Percentiles rank a stretch among this genome's conserved stretches.
Evolutionary conservation across 1,284 basidiomycete genomes (phyloP).

Genomic region (Austroboletus niveus): DNA sequence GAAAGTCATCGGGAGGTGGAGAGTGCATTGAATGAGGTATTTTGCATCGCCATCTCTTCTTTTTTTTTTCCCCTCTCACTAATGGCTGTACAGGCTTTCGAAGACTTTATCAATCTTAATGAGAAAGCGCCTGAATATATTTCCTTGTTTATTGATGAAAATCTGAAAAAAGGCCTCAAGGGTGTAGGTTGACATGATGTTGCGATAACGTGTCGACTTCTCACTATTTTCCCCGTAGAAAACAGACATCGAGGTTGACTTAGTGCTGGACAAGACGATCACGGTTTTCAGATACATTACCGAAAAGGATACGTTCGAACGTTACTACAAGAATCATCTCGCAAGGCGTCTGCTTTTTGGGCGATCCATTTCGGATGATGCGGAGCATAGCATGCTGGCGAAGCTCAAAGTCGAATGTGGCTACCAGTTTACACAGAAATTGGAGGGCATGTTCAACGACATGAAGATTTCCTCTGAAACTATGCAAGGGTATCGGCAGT

Average conservation of each 20-base stretch:
- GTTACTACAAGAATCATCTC: slow-evolving; percentile 96
- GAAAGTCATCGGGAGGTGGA: slow-evolving; percentile 77
- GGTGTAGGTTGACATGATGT: slow-evolving; percentile 57
- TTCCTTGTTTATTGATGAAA: slow-evolving; percentile 96
- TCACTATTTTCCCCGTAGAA: slow-evolving; percentile 56
- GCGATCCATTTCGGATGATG: slow-evolving; percentile 94
- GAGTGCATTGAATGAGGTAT: slow-evolving; percentile 83
- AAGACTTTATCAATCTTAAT: slow-evolving; percentile 90
- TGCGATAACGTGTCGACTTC: not conserved
- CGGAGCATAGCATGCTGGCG: slow-evolving; percentile 96
- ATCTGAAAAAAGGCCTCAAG: slow-evolving; percentile 94
- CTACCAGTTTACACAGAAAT: slow-evolving; percentile 95
- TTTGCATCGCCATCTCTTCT: slow-evolving; percentile 6
- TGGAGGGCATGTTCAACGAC: slow-evolving; percentile 99
- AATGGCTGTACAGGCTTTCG: slow-evolving; percentile 70
- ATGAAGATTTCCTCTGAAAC: slow-evolving; percentile 90
- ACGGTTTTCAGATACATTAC: slow-evolving; percentile 92
- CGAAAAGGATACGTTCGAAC: slow-evolving; percentile 98
- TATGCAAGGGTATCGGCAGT: slow-evolving; percentile 70
- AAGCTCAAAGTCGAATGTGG: slow-evolving; percentile 98
- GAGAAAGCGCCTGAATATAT: slow-evolving; percentile 91
- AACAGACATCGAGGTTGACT: slow-evolving; percentile 91
- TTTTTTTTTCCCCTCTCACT: not conserved
- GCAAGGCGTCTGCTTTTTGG: slow-evolving; percentile 87
- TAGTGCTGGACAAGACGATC: slow-evolving; percentile 91